A percentile compares a stretch with the other conserved stretches of the same genome.
phyloP scores from a whole-genome alignment of 768 basidiomycete genomes.

The Plicaturopsis crispa region DNA sequence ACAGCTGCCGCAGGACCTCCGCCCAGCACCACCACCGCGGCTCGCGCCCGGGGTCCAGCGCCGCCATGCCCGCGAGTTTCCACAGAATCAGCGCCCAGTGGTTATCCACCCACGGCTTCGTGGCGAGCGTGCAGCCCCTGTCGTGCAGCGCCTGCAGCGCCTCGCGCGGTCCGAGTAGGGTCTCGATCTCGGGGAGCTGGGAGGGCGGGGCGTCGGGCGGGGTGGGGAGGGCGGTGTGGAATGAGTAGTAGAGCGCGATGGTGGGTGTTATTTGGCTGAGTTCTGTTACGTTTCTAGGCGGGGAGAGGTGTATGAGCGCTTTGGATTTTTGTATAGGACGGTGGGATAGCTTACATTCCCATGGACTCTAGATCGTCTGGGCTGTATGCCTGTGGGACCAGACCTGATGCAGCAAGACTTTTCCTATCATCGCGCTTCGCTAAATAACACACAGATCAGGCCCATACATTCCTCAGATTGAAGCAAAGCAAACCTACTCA shows the following conservation, averaged over 20 bases:
- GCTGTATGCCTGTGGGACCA: slow-evolving; percentile 41
- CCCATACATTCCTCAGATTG: not conserved
- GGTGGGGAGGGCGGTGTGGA: slow-evolving; percentile 33
- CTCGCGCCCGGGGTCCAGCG: slow-evolving; percentile 60
- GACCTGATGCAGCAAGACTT: slow-evolving; percentile 39
- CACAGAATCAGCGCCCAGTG: slow-evolving; percentile 89
- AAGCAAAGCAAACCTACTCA: slow-evolving; percentile 26
- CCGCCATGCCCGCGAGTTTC: slow-evolving; percentile 87
- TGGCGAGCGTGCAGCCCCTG: slow-evolving; percentile 61
- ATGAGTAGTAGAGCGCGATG: slow-evolving; percentile 53
- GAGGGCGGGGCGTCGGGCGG: slow-evolving; percentile 13
- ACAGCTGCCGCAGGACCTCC: slow-evolving; percentile 75
- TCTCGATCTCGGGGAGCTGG: slow-evolving; percentile 13
- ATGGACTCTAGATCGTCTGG: slow-evolving; percentile 35
- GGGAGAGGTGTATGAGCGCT: slow-evolving; percentile 1
- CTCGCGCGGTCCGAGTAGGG: slow-evolving; percentile 38
- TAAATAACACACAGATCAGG: slow-evolving; percentile 12
- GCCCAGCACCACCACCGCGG: slow-evolving; percentile 72
- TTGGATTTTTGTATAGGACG: slow-evolving; percentile 1
- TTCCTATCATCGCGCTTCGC: slow-evolving; percentile 28
- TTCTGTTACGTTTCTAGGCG: slow-evolving; percentile 38
- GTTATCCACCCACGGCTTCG: slow-evolving; percentile 81
- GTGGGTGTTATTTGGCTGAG: slow-evolving; percentile 47
- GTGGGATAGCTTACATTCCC: slow-evolving; percentile 37
- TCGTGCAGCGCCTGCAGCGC: slow-evolving; percentile 48